phyloP scores from a whole-genome alignment of 2,329 filamentous ascomycete genomes.

The Phoma sp. region DNA sequence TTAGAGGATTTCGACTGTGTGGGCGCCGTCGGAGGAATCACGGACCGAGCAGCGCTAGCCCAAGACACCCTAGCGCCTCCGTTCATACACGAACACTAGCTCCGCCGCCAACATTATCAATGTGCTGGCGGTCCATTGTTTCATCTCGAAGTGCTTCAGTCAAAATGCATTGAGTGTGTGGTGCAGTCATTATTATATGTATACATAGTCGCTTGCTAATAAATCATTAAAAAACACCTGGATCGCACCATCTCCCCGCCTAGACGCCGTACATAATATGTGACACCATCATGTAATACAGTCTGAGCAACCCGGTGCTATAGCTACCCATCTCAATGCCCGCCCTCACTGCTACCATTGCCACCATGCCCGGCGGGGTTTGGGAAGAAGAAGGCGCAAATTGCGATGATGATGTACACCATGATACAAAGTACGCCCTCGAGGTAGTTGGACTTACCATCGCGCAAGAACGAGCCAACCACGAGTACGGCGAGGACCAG shows the following conservation, averaged over 20 bases:
- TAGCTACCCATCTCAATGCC: not conserved
- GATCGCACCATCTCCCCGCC: not conserved
- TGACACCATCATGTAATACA: not conserved
- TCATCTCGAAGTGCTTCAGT: no score
- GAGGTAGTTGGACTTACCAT: conserved; percentile 89
- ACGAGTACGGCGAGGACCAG: conserved; percentile 84
- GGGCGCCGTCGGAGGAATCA: conserved; percentile 4
- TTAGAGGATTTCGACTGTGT: conserved; percentile 19
- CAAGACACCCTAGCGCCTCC: not conserved
- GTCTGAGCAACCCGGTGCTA: not conserved
- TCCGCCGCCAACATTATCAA: not conserved
- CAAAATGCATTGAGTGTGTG: no score
- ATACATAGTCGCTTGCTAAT: conserved; percentile 27
- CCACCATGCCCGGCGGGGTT: conserved; percentile 45
- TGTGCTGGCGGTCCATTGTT: not conserved
- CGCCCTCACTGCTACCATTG: conserved; percentile 20
- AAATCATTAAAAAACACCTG: not conserved
- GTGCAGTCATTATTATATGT: not conserved
- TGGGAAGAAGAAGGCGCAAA: conserved; percentile 67
- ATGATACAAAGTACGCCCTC: conserved; percentile 83
- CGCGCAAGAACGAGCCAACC: conserved; percentile 84
- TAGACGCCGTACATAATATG: not conserved
- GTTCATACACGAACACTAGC: not conserved
- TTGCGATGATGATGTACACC: conserved; percentile 67
- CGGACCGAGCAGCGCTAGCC: conserved; percentile 4